Evolutionary conservation across 2,329 filamentous ascomycete genomes (phyloP), one percentile per base, ranked within the genome.

Genomic region (Colletotrichum acutatum): DNA sequence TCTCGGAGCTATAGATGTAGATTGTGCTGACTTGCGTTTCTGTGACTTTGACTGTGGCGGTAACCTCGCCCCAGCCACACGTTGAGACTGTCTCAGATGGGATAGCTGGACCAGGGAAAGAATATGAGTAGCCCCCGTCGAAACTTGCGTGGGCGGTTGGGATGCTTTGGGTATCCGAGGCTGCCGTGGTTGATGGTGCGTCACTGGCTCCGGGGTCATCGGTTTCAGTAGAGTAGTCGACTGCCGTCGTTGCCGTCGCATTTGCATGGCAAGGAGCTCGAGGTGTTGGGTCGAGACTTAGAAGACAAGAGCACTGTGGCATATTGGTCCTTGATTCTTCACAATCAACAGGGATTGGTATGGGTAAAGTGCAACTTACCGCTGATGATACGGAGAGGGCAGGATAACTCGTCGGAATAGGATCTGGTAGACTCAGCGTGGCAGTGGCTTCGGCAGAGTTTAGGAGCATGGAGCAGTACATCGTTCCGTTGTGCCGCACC

Each of bases 391-490:
- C 19, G 1, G 37, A 19, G 0, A 12, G 60, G 6, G 64, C 28
- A 1, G 57, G 63, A 37, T 56, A 71, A n/a, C 66, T 71, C 30
- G 71, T 64, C 12, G 66, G 56, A 16, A 74, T 60, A 8, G 34
- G 60, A 2, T n/a, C 16, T 1, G 67, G 74, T 5, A 37, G 14
- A 4, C 46, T 4, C 3, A 62, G 6, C 0, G 56, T 57, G 1
- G 19, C 16, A 5, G 24, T 64, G 7, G 34, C 16, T 19, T 30
- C 6, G 5, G 11, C 19, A 3, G 52, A 11, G 1, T 9, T 1
- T 5, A 74, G 26, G 5, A 74, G 32, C 30, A 65, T 54, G 28
- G 62, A 71, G 16, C 74, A 75, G 52, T 75, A 75, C 8, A 28
- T 60, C 16, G 46, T 63, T 1, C 64, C 74, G 22, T 67, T 71